A percentile compares a stretch with the other conserved stretches of the same genome.
phyloP scores from a whole-genome alignment of 116 monocot genomes.

The Trichopus zeylanicus region DNA sequence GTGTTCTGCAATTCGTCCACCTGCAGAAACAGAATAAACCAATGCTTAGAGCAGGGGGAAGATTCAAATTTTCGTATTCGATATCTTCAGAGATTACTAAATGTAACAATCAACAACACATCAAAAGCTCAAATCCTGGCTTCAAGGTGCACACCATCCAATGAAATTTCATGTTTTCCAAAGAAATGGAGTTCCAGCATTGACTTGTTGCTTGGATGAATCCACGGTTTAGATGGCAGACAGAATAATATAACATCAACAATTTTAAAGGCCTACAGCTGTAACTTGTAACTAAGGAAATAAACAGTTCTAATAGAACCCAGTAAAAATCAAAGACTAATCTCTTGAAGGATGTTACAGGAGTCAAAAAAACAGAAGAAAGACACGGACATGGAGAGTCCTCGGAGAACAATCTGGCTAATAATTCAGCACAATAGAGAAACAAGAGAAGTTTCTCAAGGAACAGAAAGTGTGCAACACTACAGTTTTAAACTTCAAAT shows the following conservation, averaged over 20 bases:
- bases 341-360: background rate
- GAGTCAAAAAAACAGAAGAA: background rate
- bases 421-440: background rate
- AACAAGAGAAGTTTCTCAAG: background rate
- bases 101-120: background rate
- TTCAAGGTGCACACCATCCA: background rate
- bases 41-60: background rate
- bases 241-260: background rate
- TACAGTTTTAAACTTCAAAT: background rate
- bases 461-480: background rate
- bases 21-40: slow-evolving; percentile 11
- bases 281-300: too few species aligned
- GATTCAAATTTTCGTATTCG: background rate
- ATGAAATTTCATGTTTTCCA: background rate
- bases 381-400: background rate
- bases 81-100: background rate
- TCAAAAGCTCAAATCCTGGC: background rate
- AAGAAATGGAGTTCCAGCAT: background rate
- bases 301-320: background rate
- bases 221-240: background rate
- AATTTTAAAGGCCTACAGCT: background rate
- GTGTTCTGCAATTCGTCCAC: slow-evolving; percentile 72
- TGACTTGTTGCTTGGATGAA: background rate
- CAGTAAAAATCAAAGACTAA: background rate
- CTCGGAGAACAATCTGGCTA: background rate